Conservation (phyloP, 306 rosid species). For the Prosopis cineraria region DNA sequence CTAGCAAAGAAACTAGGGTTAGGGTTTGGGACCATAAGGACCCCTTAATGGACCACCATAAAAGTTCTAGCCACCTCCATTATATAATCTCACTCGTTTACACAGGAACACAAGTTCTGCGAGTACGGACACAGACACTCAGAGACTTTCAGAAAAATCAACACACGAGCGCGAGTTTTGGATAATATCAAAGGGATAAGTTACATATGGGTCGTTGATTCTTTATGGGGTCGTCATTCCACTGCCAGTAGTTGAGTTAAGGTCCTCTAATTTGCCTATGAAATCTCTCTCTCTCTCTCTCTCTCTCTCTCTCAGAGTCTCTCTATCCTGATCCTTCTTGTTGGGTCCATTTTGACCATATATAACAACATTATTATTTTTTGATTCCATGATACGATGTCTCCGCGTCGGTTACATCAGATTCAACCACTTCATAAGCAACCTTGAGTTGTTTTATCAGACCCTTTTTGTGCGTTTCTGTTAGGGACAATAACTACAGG, state of each 20-base stretch:
- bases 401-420: background rate
- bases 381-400: background rate
- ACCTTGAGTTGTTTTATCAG: too few relatives aligned
- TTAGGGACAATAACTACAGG: background rate
- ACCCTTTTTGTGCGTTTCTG: background rate
- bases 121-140: background rate
- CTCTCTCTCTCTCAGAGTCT: too few relatives aligned
- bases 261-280: conserved; percentile 1
- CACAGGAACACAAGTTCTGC: background rate
- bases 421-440: background rate
- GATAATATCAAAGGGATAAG: conserved; percentile 6
- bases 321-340: background rate
- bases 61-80: background rate
- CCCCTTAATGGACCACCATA: conserved; percentile 50
- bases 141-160: too few relatives aligned
- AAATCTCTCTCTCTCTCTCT: background rate
- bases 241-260: background rate
- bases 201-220: background rate
- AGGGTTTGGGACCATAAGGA: conserved; percentile 52
- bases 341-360: background rate
- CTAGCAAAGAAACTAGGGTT: background rate
- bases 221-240: background rate
- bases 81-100: background rate
- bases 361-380: background rate
- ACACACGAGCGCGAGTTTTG: background rate